phyloP scores from a whole-genome alignment of 768 basidiomycete species.

The Jaapia argillacea region DNA sequence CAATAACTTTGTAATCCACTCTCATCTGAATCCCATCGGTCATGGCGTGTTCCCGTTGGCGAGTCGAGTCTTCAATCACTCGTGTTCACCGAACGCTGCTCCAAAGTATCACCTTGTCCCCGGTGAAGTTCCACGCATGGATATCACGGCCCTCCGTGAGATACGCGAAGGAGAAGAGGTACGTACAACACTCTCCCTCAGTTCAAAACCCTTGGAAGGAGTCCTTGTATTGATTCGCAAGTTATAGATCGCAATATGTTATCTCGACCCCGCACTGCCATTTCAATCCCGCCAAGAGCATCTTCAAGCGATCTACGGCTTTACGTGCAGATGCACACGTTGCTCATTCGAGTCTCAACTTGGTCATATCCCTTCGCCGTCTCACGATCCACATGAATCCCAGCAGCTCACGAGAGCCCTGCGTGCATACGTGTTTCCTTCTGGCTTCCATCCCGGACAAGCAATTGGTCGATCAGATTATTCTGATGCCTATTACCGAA shows the following conservation, averaged over 20 bases:
- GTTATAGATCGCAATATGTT: constrained; percentile 59
- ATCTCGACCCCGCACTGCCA: constrained; percentile 66
- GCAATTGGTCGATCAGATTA: no score
- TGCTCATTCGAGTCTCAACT: constrained; percentile 36
- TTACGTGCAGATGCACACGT: constrained; percentile 50
- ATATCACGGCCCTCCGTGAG: constrained; percentile 52
- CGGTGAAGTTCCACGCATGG: constrained; percentile 37
- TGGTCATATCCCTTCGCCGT: constrained; percentile 28
- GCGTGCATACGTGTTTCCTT: no score
- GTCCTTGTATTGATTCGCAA: neutral
- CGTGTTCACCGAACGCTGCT: constrained; percentile 66
- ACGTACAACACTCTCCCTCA: constrained; percentile 4
- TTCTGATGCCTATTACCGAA: constrained; percentile 7
- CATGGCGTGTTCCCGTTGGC: constrained; percentile 72
- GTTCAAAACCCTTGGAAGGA: neutral
- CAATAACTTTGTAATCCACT: constrained; percentile 75
- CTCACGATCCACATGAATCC: no score
- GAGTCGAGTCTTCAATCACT: constrained; percentile 78
- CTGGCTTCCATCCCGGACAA: no score
- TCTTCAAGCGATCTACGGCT: constrained; percentile 55
- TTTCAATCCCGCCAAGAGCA: constrained; percentile 48
- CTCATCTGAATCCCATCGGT: constrained; percentile 57
- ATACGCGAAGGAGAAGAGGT: constrained; percentile 62
- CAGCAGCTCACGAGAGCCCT: no score
- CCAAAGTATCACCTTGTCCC: constrained; percentile 42